Percentiles rank a stretch among this genome's conserved stretches.
These are phyloP conservation scores for Steccherinum ochraceum DNA, from an alignment of 768 basidiomycete genomes.

Conservation along the genomic window DNA sequence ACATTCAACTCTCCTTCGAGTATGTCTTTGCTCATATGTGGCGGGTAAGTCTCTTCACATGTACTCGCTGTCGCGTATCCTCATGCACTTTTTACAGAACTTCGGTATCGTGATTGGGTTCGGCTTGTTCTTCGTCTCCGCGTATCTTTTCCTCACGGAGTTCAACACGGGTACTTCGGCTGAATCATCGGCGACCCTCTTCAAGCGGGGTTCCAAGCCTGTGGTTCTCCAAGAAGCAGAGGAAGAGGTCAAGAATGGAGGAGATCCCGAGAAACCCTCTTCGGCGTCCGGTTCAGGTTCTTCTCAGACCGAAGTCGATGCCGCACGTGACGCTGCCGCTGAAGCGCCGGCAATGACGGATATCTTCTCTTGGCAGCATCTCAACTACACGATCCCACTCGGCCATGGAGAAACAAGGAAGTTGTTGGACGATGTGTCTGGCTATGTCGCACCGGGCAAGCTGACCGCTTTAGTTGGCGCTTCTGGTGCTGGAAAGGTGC, in stretches of 20 bases:
- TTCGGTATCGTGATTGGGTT: slow-evolving; percentile 69
- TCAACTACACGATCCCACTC: slow-evolving; percentile 61
- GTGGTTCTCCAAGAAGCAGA: slow-evolving; percentile 3
- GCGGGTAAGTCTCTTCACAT: slow-evolving; percentile 21
- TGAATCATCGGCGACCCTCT: slow-evolving; percentile 46
- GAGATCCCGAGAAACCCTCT: slow-evolving; percentile 20
- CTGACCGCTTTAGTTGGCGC: slow-evolving; percentile 74
- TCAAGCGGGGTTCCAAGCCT: slow-evolving; percentile 50
- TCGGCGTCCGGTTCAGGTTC: not conserved
- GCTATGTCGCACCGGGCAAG: slow-evolving; percentile 76
- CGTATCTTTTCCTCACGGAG: slow-evolving; percentile 52
- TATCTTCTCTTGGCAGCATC: slow-evolving; percentile 75
- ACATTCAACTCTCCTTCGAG: slow-evolving; percentile 38
- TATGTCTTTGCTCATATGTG: slow-evolving; percentile 43
- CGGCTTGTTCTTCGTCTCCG: slow-evolving; percentile 45
- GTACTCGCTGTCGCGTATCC: not conserved
- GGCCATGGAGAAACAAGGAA: slow-evolving; percentile 35
- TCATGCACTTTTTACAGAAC: slow-evolving; percentile 32
- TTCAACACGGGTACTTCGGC: slow-evolving; percentile 32
- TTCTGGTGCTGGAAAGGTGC: slow-evolving; percentile 42
- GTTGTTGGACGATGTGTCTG: slow-evolving; percentile 68
- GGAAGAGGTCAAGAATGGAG: slow-evolving; percentile 13
- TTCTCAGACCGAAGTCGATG: slow-evolving; percentile 1
- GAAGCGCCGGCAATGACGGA: slow-evolving; percentile 23
- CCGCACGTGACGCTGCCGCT: not conserved